Base-by-base conservation (phyloP, 2,329 filamentous ascomycete species). In the Exophiala lecanii-corni region DNA sequence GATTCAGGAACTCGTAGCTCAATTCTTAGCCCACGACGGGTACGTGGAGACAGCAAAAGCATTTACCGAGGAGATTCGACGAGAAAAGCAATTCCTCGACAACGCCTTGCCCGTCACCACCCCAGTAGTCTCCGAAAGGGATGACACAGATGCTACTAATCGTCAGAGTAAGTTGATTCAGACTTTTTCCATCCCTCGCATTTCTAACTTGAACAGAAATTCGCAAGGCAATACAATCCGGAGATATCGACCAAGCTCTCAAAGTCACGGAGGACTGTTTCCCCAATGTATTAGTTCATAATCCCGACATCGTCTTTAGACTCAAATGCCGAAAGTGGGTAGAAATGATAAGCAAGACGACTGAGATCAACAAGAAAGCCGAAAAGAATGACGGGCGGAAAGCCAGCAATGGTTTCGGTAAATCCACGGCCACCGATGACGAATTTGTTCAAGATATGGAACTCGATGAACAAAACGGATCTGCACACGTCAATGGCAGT, bases 21-120 rank as follows among this genome's bases (percentile, higher is more conserved):
- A 96, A 64, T 97, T 94, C 55, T 71, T 98, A 10, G 86, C 89
- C 26, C 91, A 97, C 56, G 92, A 97, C 57, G 92, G 92, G 46
- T 97, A 96, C 55, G 84, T 96, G 5, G 91, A 96, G 54, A 95
- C 91, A 0, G 89, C 89, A 6, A 79, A 82, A 51, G 88, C 87
- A 0, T 97, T 98, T 70, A 81, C 86, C 3, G 75, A 84, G 55
- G 91, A 97, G 59, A 80, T 94, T 18, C 76, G 79, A 41, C 70
- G 76, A 12, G 86, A 95, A 61, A 83, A 85, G 56, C 71, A 77
- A 56, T 81, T 85, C 6, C 67, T 95, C 43, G 77, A 76, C 49
- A 72, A 78, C 32, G 76, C 79, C 42, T 65, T 76, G 26, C 59
- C 55, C 16, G 53, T 71, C 70, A n/a, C 67, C 78, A 50, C 81